Evolutionary conservation across 2,329 filamentous ascomycete species (phyloP), one percentile per base, ranked within the genome.

Genomic region (Colletotrichum eleusines): DNA sequence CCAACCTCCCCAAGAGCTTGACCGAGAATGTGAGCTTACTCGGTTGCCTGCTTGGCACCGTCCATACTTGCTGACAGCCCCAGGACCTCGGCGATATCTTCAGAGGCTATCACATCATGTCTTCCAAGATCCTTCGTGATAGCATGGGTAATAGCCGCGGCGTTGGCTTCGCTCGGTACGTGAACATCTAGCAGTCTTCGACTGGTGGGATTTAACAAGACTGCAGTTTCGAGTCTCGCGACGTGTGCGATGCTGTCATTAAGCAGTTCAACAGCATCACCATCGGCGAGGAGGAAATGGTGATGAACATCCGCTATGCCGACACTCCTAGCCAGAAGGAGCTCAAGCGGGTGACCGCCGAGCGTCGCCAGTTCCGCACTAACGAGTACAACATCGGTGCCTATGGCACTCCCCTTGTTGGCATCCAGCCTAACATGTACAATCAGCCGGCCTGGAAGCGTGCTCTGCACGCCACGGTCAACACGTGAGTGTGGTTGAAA

Each of bases 311-410:
- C 75, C 95, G 96, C 74, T 99, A 97, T 80, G 95, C 97, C 73
- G 96, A 99, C 78, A 99, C 96, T 46, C 94, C 96, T 66, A 93
- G 95, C 73, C 96, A 99, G 82, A 99, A 99, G 85, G 90, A 96
- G 79, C 87, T 99, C 75, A 99, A 99, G 87, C 92, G 96, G 74
- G 92, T 98, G 79, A 98, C 95, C 51, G 94, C 96, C 40, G 94
- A 97, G 80, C 94, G 95, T 69, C 94, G 96, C 72, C 94, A 97
- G 78, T 98, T 97, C 84, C 94, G 96, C 71, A 96, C 95, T 69
- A 96, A 96, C 69, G 96, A 98, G 84, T 98, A 98, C 83, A 95
- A 95, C 76, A 90, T 91, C 72, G 89, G 90, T 69, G 90, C 90
- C 53, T 91, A 91, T 75, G 90, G 90, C 72, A 90, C 88, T 71